Evolutionary conservation across 768 basidiomycete genomes (phyloP), one percentile per base, ranked within the genome.

Genomic region (Mycena venus): DNA sequence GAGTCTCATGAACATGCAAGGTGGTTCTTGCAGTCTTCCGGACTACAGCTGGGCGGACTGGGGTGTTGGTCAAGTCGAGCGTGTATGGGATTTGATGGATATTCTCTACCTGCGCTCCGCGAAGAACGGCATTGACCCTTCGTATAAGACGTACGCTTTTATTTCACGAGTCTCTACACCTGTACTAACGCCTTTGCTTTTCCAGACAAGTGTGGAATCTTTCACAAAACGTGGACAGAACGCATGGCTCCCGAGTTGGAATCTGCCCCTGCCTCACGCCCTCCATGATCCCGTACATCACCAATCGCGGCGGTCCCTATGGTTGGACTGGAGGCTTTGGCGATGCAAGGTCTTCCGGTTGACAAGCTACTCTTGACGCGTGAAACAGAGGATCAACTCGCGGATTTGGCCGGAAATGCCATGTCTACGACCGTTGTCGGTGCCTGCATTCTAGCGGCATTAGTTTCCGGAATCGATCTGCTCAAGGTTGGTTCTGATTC

Each of bases 361-460:
- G 95, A 98, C 82, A 95, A 96, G 81, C 88, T 99, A 2, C 88
- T 98, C 23, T 88, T 99, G 66, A 98, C 97, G 2, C 93, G 96
- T 63, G 97, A 99, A 84, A 95, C 91, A 21, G 95, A 97, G 82
- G 97, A 98, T 82, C 94, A 99, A 72, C 88, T 99, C 9, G 96
- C 96, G 4, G 96, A 98, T 83, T 88, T 99, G 19, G 97, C 97
- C 23, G 97, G 97, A 2, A 99, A 99, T 79, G 97, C 97, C 72
- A 99, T 99, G 97, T 97, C 96, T 1, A 96, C 97, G 6, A 98
- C 97, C 1, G 97, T 98, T 29, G 97, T 99, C 34, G 97, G 97
- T 1, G 90, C 95, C 4, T 93, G 95, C 75, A 95, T 98, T 75
- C 85, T 98, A 68, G 92, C 94, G 21, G 96, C 96, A 0, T 86